Evolutionary conservation across 2,329 filamentous ascomycete species (phyloP).

Genomic region (Aphanocladium album): DNA sequence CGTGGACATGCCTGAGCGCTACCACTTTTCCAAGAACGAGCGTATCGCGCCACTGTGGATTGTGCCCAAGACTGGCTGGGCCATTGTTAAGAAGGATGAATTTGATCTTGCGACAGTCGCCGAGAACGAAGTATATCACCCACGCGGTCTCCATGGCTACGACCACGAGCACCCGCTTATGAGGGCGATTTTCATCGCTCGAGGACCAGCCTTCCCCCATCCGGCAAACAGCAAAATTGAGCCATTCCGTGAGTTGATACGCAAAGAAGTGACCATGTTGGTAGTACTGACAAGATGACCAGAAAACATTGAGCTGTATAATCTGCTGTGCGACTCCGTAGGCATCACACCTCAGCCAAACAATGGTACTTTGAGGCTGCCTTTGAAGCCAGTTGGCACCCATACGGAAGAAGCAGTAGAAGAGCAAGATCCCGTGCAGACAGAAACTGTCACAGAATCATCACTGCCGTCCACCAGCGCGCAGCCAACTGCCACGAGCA

Average conservation of each 20-base stretch:
- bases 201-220: conserved; percentile 89
- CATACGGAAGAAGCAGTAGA: conserved; percentile 50
- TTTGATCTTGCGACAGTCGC: conserved; percentile 66
- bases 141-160: conserved; percentile 85
- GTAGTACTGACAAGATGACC: conserved; percentile 7
- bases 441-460: conserved; percentile 8
- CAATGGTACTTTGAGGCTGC: conserved; percentile 79
- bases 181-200: conserved; percentile 90
- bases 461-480: conserved; percentile 2
- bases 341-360: conserved; percentile 69
- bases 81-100: conserved; percentile 74
- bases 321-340: conserved; percentile 85
- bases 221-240: conserved; percentile 72
- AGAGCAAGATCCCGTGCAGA: conserved; percentile 46
- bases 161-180: conserved; percentile 93
- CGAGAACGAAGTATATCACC: conserved; percentile 64
- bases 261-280: not conserved
- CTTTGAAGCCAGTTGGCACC: conserved; percentile 57
- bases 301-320: conserved; percentile 96
- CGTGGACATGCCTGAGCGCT: conserved; percentile 83
- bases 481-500: conserved; percentile 9
- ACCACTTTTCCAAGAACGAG: conserved; percentile 82
- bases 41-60: conserved; percentile 96
- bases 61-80: conserved; percentile 87
- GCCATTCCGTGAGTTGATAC: conserved; percentile 69